Percentiles rank a stretch among this genome's conserved stretches.
Conservation (phyloP, 1,139 yeast species). For the Wickerhamiella pararugosa region DNA sequence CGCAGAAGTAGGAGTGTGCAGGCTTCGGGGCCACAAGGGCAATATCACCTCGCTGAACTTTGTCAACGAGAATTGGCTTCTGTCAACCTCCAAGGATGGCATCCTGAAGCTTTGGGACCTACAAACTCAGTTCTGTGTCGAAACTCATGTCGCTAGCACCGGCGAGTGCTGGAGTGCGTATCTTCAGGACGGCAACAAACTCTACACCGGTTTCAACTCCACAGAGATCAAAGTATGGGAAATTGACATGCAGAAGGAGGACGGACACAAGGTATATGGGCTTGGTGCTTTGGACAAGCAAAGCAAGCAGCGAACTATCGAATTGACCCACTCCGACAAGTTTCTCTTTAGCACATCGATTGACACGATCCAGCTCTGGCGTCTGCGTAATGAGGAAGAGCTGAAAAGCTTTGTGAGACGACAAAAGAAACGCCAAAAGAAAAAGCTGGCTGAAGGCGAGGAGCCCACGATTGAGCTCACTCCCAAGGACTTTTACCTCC, state of each 20-base stretch:
- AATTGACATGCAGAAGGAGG: conserved; percentile 40
- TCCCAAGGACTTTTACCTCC: conserved; percentile 10
- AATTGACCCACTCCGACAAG: conserved; percentile 25
- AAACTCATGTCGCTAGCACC: conserved; percentile 85
- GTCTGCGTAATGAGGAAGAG: conserved; percentile 67
- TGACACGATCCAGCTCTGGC: conserved; percentile 53
- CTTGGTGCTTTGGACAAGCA: conserved; percentile 61
- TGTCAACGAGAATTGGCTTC: conserved; percentile 38
- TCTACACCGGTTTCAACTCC: conserved; percentile 63
- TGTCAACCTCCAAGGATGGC: conserved; percentile 80
- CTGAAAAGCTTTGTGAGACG: conserved; percentile 62
- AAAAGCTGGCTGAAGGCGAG: conserved; percentile 32
- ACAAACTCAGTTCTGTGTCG: conserved; percentile 76
- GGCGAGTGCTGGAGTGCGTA: conserved; percentile 69
- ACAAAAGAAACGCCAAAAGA: conserved; percentile 64
- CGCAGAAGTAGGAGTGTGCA: conserved; percentile 76
- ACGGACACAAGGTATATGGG: conserved; percentile 39
- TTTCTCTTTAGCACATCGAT: conserved; percentile 13
- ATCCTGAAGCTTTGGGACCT: conserved; percentile 86
- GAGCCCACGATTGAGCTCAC: conserved; percentile 24
- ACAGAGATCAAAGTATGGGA: conserved; percentile 78
- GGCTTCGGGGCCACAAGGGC: conserved; percentile 79
- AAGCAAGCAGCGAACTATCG: conserved; percentile 60
- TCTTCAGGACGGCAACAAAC: conserved; percentile 16
- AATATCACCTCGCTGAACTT: conserved; percentile 60